A percentile compares a stretch with the other conserved stretches of the same genome.
phyloP scores from a whole-genome alignment of 2,329 filamentous ascomycete species.

The Scortechinia acanthostroma region DNA sequence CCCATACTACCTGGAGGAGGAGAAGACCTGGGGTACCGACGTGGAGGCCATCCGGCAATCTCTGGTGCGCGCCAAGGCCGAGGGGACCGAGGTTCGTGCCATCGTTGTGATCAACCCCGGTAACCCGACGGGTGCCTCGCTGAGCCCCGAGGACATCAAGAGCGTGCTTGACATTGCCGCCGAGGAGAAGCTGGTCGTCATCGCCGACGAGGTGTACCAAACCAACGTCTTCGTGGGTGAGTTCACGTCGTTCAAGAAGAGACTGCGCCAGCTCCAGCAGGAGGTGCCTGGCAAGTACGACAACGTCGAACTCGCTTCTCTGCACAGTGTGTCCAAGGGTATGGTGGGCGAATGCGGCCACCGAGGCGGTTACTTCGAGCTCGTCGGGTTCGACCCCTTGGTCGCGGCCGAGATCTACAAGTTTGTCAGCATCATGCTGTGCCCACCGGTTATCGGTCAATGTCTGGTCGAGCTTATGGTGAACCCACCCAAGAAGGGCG shows the following conservation, averaged over 20 bases:
- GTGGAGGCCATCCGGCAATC: conserved; percentile 69
- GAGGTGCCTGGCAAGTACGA: conserved; percentile 72
- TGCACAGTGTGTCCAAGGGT: conserved; percentile 93
- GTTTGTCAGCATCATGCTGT: conserved; percentile 94
- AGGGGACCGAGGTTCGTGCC: conserved; percentile 80
- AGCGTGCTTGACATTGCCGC: conserved; percentile 81
- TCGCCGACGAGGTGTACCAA: conserved; percentile 98
- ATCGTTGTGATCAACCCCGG: conserved; percentile 98
- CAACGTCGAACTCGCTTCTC: conserved; percentile 77
- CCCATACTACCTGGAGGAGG: conserved; percentile 88
- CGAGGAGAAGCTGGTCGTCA: conserved; percentile 76
- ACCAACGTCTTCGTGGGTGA: conserved; percentile 94
- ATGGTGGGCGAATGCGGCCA: conserved; percentile 99
- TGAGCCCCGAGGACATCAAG: conserved; percentile 72
- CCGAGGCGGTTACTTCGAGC: conserved; percentile 94
- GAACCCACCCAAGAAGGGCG: conserved; percentile 79
- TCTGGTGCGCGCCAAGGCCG: conserved; percentile 65
- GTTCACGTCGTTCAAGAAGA: conserved; percentile 92
- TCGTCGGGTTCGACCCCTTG: conserved; percentile 77
- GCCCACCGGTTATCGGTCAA: conserved; percentile 89
- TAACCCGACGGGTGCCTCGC: conserved; percentile 87
- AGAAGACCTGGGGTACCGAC: conserved; percentile 80
- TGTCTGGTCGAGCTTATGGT: conserved; percentile 97
- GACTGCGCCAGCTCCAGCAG: conserved; percentile 74
- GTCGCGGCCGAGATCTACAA: conserved; percentile 96